Base-by-base conservation (phyloP, 805 yeast genomes). In the Kregervanrija fluxuum region DNA sequence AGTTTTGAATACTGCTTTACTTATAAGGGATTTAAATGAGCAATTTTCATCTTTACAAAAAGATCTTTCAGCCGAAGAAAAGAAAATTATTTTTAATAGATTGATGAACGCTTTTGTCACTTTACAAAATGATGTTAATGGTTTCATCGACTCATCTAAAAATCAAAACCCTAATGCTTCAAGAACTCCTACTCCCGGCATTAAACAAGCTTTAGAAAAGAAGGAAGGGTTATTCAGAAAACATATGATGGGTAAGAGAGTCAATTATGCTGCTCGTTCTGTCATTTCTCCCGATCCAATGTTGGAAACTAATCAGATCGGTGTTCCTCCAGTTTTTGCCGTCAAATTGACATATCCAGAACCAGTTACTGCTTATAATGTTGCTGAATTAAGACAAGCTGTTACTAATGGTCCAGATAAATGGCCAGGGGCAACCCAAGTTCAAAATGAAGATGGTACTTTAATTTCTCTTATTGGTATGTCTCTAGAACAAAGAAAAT, bases 241-340 rank as follows among this genome's bases (percentile, higher is more conserved):
- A 64, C 96, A 93, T 62, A 93, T 93, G 99, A 93, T 93, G 99
- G 99, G 99, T 64, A 93, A 93, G 74, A 89, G 99, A 73, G 99
- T 93, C 48, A 95, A 93, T 65, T 91, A 87, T 60, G 96, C 98
- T 43, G 99, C 99, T 42, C 88, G 99, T 69, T 91, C 99, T 9
- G 99, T 93, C 57, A 93, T 93, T 68, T 90, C 98, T 6, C 98
- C 98, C 5, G 99, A 93, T 69, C 99, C 99, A 46, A 93, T 85
- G 71, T 75, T 93, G 56, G 99, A 93, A 70, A 95, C 99, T 11
- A 88, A 90, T 62, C 96, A 93, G 68, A 91, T 93, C 61, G 99
- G 99, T 69, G 91, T 93, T 45, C 99, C 99, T 31, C 99, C 99
- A 0, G 99, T 95, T 12, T 93, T 93, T 59, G 99, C 99, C 13